Conservation (phyloP, 139 green algal species). For the Picochlorum sp. region DNA sequence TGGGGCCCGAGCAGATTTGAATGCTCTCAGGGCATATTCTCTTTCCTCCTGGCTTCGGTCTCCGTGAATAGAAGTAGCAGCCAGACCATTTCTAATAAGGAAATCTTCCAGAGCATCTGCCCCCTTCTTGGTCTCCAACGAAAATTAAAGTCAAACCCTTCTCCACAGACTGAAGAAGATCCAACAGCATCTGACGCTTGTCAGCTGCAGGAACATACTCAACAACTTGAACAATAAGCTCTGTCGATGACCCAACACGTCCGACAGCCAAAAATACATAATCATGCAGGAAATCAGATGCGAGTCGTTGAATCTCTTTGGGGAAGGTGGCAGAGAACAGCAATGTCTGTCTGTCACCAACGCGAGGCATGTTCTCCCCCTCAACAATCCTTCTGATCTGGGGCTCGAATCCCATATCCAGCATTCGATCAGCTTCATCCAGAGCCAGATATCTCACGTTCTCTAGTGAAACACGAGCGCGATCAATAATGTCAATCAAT, state of each 20-base stretch:
- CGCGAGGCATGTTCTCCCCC: conserved; percentile 82
- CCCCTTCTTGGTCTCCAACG: conserved; percentile 95
- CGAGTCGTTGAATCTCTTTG: conserved; percentile 82
- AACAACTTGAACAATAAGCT: conserved; percentile 91
- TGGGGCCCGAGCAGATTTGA: conserved; percentile 71
- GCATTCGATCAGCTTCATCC: conserved; percentile 94
- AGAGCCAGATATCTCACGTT: conserved; percentile 70
- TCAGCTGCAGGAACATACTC: conserved; percentile 71
- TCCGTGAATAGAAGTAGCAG: conserved; percentile 91
- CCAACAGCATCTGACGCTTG: conserved; percentile 88
- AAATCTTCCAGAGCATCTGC: conserved; percentile 93
- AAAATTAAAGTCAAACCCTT: conserved; percentile 91
- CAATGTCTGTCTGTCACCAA: conserved; percentile 84
- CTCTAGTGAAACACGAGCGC: conserved; percentile 68
- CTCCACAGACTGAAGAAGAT: conserved; percentile 82
- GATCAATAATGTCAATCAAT: conserved; percentile 89
- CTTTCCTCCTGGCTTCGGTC: conserved; percentile 85
- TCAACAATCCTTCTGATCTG: conserved; percentile 71
- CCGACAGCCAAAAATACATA: conserved; percentile 93
- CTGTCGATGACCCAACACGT: conserved; percentile 75
- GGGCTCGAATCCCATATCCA: conserved; percentile 98
- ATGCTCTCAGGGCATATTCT: conserved; percentile 62
- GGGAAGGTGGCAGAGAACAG: conserved; percentile 96
- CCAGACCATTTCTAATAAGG: conserved; percentile 70
- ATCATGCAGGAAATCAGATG: conserved; percentile 90